Conservation (phyloP, 495 filamentous ascomycete genomes). For the Oleoguttula mirabilis region DNA sequence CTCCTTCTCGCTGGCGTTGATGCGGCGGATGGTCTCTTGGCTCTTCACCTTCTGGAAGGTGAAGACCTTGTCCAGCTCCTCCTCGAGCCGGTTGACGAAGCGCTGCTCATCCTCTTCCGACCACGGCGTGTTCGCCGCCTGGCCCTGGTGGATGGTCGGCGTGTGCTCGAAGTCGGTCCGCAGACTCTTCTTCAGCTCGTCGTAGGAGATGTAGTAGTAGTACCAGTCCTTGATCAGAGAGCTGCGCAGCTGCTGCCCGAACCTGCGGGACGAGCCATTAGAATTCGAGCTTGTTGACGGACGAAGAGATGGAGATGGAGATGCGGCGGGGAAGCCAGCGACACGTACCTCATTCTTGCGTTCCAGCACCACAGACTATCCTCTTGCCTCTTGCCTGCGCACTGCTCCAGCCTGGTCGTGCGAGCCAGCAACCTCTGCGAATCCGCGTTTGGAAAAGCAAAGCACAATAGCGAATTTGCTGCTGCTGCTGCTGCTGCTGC, state of each 20-base stretch:
- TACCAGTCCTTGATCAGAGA: constrained; percentile 91
- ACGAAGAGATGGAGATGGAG: too few relatives aligned
- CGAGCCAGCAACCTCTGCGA: too few relatives aligned
- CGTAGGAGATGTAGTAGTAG: constrained; percentile 96
- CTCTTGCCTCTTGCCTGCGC: too few relatives aligned
- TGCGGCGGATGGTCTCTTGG: constrained; percentile 82
- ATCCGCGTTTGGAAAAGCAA: too few relatives aligned
- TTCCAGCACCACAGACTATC: too few relatives aligned
- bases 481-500: too few relatives aligned
- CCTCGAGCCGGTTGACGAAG: constrained; percentile 77
- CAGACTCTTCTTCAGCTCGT: constrained; percentile 77
- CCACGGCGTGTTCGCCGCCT: constrained; percentile 56
- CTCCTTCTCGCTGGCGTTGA: constrained; percentile 73
- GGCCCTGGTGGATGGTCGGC: constrained; percentile 34
- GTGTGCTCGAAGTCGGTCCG: constrained; percentile 56
- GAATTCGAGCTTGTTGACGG: too few relatives aligned
- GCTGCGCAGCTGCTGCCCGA: constrained; percentile 88
- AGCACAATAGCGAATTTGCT: too few relatives aligned
- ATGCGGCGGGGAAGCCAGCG: too few relatives aligned
- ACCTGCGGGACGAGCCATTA: constrained; percentile 41
- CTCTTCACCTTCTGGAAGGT: constrained; percentile 93
- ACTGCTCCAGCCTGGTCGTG: too few relatives aligned
- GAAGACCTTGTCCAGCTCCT: constrained; percentile 91
- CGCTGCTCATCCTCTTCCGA: constrained; percentile 80
- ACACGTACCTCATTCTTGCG: too few relatives aligned